phyloP scores from a whole-genome alignment of 345 rosid species.

The Acer saccharum region DNA sequence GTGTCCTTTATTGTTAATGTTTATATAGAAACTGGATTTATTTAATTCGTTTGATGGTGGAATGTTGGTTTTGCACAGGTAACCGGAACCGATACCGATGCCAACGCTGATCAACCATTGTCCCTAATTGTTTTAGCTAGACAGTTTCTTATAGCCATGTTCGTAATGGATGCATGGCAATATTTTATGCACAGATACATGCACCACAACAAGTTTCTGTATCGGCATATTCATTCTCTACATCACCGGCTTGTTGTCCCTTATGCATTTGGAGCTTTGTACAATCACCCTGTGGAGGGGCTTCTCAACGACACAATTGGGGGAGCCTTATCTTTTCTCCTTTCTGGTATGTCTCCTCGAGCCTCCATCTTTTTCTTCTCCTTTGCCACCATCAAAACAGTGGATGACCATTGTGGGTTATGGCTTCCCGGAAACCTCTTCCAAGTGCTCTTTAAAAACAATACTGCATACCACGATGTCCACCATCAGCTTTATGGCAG shows the following conservation, averaged over 20 bases:
- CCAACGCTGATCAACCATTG: slow-evolving; percentile 30
- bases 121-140: slow-evolving; percentile 59
- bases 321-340: slow-evolving; percentile 75
- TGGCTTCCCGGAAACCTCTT: slow-evolving; percentile 85
- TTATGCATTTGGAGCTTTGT: slow-evolving; percentile 80
- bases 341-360: slow-evolving; percentile 87
- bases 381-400: slow-evolving; percentile 85
- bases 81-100: slow-evolving; percentile 56
- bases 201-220: slow-evolving; percentile 84
- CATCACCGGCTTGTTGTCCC: slow-evolving; percentile 91
- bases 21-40: neutral
- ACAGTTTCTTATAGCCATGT: slow-evolving; percentile 73
- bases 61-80: slow-evolving; percentile 43
- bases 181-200: slow-evolving; percentile 84
- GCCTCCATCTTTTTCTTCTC: slow-evolving; percentile 85
- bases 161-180: slow-evolving; percentile 83
- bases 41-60: slow-evolving; percentile 2
- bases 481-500: slow-evolving; percentile 85
- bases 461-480: slow-evolving; percentile 81
- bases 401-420: slow-evolving; percentile 82
- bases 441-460: slow-evolving; percentile 72
- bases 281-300: slow-evolving; percentile 83
- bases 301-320: slow-evolving; percentile 78
- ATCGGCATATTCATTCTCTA: slow-evolving; percentile 75
- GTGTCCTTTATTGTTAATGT: neutral